phyloP scores from a whole-genome alignment of 805 yeast genomes.

The Teunomyces tritomae region DNA sequence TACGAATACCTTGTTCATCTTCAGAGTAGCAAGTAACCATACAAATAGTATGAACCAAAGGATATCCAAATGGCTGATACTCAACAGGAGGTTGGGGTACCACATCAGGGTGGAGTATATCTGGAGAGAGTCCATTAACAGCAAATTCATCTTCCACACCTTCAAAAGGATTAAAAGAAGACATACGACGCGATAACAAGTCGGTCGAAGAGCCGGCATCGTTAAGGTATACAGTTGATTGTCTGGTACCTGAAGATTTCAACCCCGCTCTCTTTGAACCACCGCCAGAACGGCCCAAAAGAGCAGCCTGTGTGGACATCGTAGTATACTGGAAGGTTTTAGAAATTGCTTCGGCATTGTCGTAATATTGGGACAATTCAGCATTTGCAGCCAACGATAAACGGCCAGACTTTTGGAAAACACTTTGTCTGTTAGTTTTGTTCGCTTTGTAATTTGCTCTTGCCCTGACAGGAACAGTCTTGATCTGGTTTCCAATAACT shows the following conservation, averaged over 20 bases:
- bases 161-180: conserved; percentile 33
- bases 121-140: conserved; percentile 52
- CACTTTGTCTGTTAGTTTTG: conserved; percentile 39
- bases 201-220: conserved; percentile 35
- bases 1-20: conserved; percentile 79
- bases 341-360: conserved; percentile 30
- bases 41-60: conserved; percentile 50
- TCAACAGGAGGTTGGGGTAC: conserved; percentile 90
- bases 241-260: conserved; percentile 19
- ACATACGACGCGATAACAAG: conserved; percentile 26
- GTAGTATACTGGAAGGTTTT: conserved; percentile 52
- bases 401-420: conserved; percentile 36
- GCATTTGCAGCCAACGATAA: conserved; percentile 35
- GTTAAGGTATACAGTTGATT: conserved; percentile 27
- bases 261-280: conserved; percentile 10
- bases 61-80: conserved; percentile 83
- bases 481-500: conserved; percentile 46
- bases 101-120: conserved; percentile 67
- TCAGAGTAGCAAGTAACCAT: conserved; percentile 93
- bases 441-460: conserved; percentile 48
- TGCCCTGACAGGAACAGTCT: conserved; percentile 48
- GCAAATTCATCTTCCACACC: conserved; percentile 30
- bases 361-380: conserved; percentile 35
- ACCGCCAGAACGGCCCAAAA: conserved; percentile 17
- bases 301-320: conserved; percentile 63